Evolutionary conservation across 78 protist genomes (phyloP).

Genomic region (Speleostelium caveatum): DNA sequence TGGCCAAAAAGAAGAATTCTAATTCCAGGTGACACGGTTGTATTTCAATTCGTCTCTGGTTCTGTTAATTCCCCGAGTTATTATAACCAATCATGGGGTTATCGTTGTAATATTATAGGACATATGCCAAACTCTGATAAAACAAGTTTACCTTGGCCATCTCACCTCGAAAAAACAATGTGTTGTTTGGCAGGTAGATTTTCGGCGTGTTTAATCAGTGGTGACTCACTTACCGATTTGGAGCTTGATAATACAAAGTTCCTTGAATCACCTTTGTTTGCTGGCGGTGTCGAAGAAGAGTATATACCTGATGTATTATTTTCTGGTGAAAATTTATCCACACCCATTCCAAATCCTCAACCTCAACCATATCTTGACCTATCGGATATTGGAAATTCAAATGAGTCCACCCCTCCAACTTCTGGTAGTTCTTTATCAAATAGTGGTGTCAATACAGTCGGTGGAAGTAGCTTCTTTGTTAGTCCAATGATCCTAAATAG

Average conservation of each 20-base stretch:
- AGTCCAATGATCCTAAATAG: too few species aligned
- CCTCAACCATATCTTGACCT: slow-evolving; percentile 53
- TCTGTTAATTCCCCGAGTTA: background rate
- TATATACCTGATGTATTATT: slow-evolving; percentile 21
- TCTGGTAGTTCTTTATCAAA: background rate
- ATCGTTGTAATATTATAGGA: slow-evolving; percentile 70
- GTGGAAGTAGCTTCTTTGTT: too few species aligned
- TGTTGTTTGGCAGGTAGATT: slow-evolving; percentile 77
- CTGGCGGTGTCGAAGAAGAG: slow-evolving; percentile 79
- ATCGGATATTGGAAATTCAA: too few species aligned
- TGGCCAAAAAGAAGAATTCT: slow-evolving; percentile 84
- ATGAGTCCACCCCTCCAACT: background rate
- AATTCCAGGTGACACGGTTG: slow-evolving; percentile 83
- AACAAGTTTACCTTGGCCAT: slow-evolving; percentile 76
- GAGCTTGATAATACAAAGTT: slow-evolving; percentile 26
- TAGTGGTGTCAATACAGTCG: background rate
- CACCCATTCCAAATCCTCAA: slow-evolving; percentile 39
- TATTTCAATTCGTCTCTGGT: slow-evolving; percentile 54
- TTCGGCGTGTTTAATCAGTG: slow-evolving; percentile 52
- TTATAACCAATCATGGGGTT: slow-evolving; percentile 61
- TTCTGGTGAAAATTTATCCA: background rate
- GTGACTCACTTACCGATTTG: slow-evolving; percentile 36
- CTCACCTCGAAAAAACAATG: slow-evolving; percentile 81
- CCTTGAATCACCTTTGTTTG: slow-evolving; percentile 43
- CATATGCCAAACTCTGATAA: slow-evolving; percentile 82